Evolutionary conservation across 768 basidiomycete genomes (phyloP).

Genomic region (Trametes punicea): DNA sequence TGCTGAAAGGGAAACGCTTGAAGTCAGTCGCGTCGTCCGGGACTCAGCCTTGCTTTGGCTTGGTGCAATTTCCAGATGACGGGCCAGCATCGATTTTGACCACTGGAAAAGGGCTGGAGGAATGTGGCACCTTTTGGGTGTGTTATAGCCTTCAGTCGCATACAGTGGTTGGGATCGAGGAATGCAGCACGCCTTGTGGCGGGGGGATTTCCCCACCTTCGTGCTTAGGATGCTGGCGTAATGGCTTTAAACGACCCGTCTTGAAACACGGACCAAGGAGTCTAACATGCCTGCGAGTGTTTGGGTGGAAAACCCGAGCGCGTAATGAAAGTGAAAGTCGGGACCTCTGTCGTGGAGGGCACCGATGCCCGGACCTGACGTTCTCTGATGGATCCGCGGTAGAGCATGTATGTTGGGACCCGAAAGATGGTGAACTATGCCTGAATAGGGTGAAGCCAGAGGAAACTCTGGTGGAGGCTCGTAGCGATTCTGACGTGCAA

Average conservation of each 20-base stretch:
- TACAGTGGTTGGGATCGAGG: constrained; percentile 58
- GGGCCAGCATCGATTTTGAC: constrained; percentile 69
- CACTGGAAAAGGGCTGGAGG: constrained; percentile 53
- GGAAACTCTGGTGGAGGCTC: constrained; percentile 96
- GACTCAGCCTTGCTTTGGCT: constrained; percentile 33
- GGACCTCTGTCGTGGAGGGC: constrained; percentile 61
- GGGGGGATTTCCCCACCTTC: constrained; percentile 51
- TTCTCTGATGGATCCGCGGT: constrained; percentile 73
- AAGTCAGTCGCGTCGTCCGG: constrained; percentile 60
- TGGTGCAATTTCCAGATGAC: constrained; percentile 35
- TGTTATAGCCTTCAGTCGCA: constrained; percentile 61
- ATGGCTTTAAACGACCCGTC: constrained; percentile 79
- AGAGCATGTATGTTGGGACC: constrained; percentile 84
- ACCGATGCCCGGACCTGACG: constrained; percentile 72
- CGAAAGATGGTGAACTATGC: constrained; percentile 91
- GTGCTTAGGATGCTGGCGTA: constrained; percentile 74
- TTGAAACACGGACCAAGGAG: constrained; percentile 87
- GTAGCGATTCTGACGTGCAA: constrained; percentile 96
- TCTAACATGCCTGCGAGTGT: constrained; percentile 82
- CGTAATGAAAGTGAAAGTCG: constrained; percentile 69
- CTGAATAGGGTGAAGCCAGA: constrained; percentile 90
- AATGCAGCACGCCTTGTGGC: constrained; percentile 56
- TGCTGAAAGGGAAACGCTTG: constrained; percentile 70
- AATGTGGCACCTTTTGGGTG: constrained; percentile 65
- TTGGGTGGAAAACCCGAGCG: constrained; percentile 68